Conservation (phyloP, 345 rosid species). For the Ceriops zippeliana region DNA sequence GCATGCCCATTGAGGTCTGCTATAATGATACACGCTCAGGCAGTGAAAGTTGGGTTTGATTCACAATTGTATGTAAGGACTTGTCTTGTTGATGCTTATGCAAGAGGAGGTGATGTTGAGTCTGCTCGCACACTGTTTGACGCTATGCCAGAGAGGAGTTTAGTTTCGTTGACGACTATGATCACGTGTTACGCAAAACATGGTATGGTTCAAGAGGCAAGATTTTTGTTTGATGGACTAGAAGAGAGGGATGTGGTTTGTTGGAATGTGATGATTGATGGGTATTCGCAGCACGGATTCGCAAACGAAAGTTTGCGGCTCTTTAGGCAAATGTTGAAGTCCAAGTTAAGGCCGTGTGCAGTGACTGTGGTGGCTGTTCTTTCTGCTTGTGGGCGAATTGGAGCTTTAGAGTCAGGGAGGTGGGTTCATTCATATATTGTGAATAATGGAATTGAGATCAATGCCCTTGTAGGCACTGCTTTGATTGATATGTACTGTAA, state of each 20-base stretch:
- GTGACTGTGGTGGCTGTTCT: slow-evolving; percentile 53
- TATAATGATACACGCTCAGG: slow-evolving; percentile 45
- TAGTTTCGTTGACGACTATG: slow-evolving; percentile 72
- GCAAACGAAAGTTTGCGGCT: slow-evolving; percentile 45
- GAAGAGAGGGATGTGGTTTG: slow-evolving; percentile 55
- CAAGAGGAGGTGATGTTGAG: slow-evolving; percentile 49
- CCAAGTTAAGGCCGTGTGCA: slow-evolving; percentile 47
- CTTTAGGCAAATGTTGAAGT: slow-evolving; percentile 47
- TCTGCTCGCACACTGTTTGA: slow-evolving; percentile 68
- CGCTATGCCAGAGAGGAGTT: slow-evolving; percentile 49
- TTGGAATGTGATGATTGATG: slow-evolving; percentile 77
- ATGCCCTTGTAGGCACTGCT: slow-evolving; percentile 46
- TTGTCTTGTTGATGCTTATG: slow-evolving; percentile 58
- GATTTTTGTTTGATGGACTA: slow-evolving; percentile 48
- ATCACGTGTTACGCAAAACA: slow-evolving; percentile 60
- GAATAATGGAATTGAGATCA: slow-evolving; percentile 31
- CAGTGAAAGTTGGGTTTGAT: slow-evolving; percentile 57
- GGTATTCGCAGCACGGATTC: slow-evolving; percentile 49
- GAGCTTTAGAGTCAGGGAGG: slow-evolving; percentile 63
- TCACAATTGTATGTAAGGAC: slow-evolving; percentile 64
- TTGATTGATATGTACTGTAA: slow-evolving; percentile 75
- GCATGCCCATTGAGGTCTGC: slow-evolving; percentile 46
- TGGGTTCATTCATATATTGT: slow-evolving; percentile 63
- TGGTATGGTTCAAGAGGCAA: slow-evolving; percentile 50
- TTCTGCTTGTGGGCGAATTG: slow-evolving; percentile 75